Evolutionary conservation across 2,329 filamentous ascomycete species (phyloP), one percentile per base, ranked within the genome.

Genomic region (Didymella pinodella): DNA sequence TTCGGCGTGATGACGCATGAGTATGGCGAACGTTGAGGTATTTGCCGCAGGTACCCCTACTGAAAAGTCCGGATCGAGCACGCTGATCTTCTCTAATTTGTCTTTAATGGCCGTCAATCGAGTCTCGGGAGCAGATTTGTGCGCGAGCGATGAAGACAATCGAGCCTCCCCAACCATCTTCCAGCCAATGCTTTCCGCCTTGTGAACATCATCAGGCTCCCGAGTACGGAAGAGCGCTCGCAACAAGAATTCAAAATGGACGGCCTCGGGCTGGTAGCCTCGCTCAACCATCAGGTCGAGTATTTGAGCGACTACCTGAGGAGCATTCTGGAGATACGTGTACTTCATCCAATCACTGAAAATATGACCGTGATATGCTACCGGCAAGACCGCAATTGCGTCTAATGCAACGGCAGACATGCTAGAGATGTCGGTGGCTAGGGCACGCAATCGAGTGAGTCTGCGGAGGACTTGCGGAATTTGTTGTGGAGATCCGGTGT

Each of bases 341-440:
- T 90, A 87, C 76, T 94, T 94, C 70, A 96, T 84, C 93, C 93
- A 97, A 68, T 92, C 93, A 32, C 89, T 90, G 65, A 93, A 90
- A 76, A 97, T 91, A 77, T 92, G 94, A 63, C 89, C 88, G 75
- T 96, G 95, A 48, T 75, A 77, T 7, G 56, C 48, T 45, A 82
- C 79, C 4, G 87, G 87, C 20, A 89, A 71, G 28, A 81, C 71
- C 4, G 81, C 81, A 26, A 89, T 71, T 2, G 80, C 80, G 10
- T 80, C 54, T 14, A 75, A 63, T 14, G 63, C 68, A 38, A 76
- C 70, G 36, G 57, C 69, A 4, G 67, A 75, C 64, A 71, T 71
- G 29, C 65, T 65, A 16, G 64, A 61, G 22, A 75, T 71, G 18
- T 75, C 63, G 2, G 62, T 72, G 12, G 67, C 72, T 1, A 76